These are phyloP conservation scores for Cryptococcus maquisensis DNA, from an alignment of 1,284 basidiomycete species.

Conservation along the genomic window DNA sequence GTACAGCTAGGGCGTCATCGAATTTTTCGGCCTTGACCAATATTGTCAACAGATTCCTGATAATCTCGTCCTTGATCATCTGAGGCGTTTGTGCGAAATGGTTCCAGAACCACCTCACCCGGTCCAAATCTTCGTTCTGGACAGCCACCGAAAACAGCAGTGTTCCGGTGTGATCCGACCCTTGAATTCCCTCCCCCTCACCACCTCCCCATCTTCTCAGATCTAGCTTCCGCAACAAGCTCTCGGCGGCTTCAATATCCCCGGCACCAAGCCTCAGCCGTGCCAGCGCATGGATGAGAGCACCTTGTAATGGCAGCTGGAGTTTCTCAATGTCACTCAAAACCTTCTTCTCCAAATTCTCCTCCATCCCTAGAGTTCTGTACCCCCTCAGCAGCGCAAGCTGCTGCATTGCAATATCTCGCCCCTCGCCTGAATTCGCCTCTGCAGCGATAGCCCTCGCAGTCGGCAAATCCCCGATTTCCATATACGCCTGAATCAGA, in stretches of 20 bases:
- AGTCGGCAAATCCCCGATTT: slow-evolving; percentile 23
- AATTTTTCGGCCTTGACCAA: neutral
- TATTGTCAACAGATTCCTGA: slow-evolving; percentile 1
- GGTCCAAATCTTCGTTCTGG: slow-evolving; percentile 1
- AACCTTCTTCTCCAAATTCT: slow-evolving; percentile 27
- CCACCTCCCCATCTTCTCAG: slow-evolving; percentile 2
- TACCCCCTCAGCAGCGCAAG: slow-evolving; percentile 35
- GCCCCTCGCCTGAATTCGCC: slow-evolving; percentile 5
- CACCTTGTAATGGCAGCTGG: slow-evolving; percentile 13
- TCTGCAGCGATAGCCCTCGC: slow-evolving; percentile 12
- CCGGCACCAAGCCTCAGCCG: slow-evolving; percentile 24
- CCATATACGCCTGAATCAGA: slow-evolving; percentile 28
- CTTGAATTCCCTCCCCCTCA: neutral
- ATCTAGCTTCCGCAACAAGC: slow-evolving; percentile 22
- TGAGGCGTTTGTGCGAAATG: slow-evolving; percentile 1
- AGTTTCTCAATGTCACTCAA: slow-evolving; percentile 21
- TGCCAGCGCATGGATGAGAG: slow-evolving; percentile 33
- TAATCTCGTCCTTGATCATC: slow-evolving; percentile 3
- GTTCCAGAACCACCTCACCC: slow-evolving; percentile 8
- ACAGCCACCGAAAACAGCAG: slow-evolving; percentile 5
- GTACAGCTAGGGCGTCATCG: slow-evolving; percentile 5
- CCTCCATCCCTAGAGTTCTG: slow-evolving; percentile 26
- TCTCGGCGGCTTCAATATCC: slow-evolving; percentile 22
- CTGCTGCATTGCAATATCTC: slow-evolving; percentile 18
- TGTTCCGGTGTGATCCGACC: slow-evolving; percentile 4